Conservation (phyloP, 1,139 yeast genomes). For the Candida sanyaensis region DNA sequence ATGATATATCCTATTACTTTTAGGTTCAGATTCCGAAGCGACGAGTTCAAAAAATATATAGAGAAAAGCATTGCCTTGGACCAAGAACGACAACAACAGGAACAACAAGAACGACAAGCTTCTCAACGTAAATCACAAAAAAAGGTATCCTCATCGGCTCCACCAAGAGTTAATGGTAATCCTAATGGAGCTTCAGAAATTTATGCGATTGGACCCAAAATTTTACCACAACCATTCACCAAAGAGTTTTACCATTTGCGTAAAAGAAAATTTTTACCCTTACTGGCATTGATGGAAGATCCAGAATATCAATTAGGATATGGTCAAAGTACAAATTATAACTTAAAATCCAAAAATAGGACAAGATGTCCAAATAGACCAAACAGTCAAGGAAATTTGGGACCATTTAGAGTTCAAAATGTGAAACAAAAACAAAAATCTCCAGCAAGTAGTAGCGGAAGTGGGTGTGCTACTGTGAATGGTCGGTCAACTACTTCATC, state of each 20-base stretch:
- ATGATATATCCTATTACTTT: conserved; percentile 6
- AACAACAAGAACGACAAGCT: not conserved
- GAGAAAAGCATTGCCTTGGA: not conserved
- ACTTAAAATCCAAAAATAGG: not conserved
- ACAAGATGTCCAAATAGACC: conserved; percentile 11
- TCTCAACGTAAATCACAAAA: not conserved
- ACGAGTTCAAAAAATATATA: not conserved
- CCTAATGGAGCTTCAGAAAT: conserved; percentile 10
- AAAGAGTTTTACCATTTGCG: conserved; percentile 12
- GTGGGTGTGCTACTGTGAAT: too few species aligned
- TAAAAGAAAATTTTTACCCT: conserved; percentile 12
- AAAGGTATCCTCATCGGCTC: not conserved
- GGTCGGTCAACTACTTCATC: too few species aligned
- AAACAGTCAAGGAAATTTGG: conserved; percentile 7
- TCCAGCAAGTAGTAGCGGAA: not conserved
- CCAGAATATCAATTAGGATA: conserved; percentile 10
- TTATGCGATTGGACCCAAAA: conserved; percentile 14
- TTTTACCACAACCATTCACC: conserved; percentile 16
- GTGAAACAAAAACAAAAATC: not conserved
- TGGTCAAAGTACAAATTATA: conserved; percentile 10
- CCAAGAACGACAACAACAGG: not conserved
- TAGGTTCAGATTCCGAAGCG: conserved; percentile 1
- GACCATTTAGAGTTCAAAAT: conserved; percentile 4
- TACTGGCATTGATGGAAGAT: conserved; percentile 8
- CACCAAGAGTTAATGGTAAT: not conserved